Evolutionary conservation across 2,329 filamentous ascomycete species (phyloP).

Genomic region (Fusarium napiforme): DNA sequence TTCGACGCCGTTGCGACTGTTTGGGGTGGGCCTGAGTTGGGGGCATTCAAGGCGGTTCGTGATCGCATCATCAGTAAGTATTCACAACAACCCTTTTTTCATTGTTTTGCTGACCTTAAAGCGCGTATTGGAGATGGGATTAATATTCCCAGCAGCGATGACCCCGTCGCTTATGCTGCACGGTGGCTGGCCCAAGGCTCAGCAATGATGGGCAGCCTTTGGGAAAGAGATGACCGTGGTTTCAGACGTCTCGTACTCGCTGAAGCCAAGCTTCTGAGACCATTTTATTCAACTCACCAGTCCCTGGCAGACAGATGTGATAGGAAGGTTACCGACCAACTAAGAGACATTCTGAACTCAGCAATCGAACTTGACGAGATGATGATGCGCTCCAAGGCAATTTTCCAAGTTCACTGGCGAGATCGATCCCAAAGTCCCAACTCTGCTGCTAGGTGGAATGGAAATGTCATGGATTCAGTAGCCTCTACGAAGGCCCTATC

Average conservation of each 20-base stretch:
- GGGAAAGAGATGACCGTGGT: accelerated
- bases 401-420: not conserved
- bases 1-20: not conserved
- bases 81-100: too few species aligned
- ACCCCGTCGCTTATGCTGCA: not conserved
- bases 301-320: accelerated
- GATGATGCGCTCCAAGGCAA: slow-evolving; percentile 17
- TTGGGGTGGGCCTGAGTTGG: not conserved
- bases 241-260: accelerated
- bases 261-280: not conserved
- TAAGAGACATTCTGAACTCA: not conserved
- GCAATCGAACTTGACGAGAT: slow-evolving; percentile 23
- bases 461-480: not conserved
- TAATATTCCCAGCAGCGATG: too few species aligned
- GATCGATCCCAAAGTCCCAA: not conserved
- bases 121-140: too few species aligned
- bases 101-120: too few species aligned
- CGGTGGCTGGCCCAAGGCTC: slow-evolving; percentile 25
- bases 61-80: not conserved
- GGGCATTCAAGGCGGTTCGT: accelerated
- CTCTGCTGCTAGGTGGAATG: too few species aligned
- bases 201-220: not conserved
- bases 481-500: accelerated
- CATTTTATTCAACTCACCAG: not conserved
- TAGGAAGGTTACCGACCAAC: accelerated